Base-by-base conservation (phyloP, 1,284 basidiomycete species). In the Gymnopus androsaceus region DNA sequence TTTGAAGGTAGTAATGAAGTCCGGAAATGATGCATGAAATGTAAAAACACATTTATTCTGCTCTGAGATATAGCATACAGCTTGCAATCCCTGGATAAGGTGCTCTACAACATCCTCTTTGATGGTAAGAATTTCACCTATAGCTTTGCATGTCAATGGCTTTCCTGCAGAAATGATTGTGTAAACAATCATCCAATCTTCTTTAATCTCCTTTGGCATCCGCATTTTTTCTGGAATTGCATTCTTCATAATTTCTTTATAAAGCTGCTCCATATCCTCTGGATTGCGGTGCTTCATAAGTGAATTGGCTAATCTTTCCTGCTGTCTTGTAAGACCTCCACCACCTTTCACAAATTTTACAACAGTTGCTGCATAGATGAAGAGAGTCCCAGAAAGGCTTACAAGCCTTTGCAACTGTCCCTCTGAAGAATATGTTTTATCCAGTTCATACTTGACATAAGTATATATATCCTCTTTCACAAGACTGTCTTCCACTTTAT, bases 401-500 rank as follows among this genome's bases (percentile, higher is more conserved):
- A 54, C 53, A 9, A 56, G 23, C 37, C 58, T 33, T 0, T 54
- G 17, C 56, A 23, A 31, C 8, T 30, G 25, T 31, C 30, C 30
- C 25, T 14, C 14, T 15, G 44, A 46, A 28, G 62, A 19, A 59
- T 60, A 62, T 33, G 23, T 27, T 4, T 48, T 45, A 51, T 54
- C 34, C 17, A 64, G 58, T 21, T 62, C 33, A 31, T 48, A 21
- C 25, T 57, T 57, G n/a, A n/a, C n/a, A n/a, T n/a, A n/a, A n/a
- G n/a, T n/a, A n/a, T n/a, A n/a, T n/a, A n/a, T n/a, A n/a, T n/a
- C n/a, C n/a, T n/a, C n/a, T n/a, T n/a, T n/a, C n/a, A n/a, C n/a
- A n/a, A n/a, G n/a, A n/a, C n/a, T n/a, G n/a, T n/a, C n/a, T 37
- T 64, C 63, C 4, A 64, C 54, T 30, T 64, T 57, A 54, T 64